Base-by-base conservation (phyloP, 2,329 filamentous ascomycete genomes). In the Cercospora citrullina region DNA sequence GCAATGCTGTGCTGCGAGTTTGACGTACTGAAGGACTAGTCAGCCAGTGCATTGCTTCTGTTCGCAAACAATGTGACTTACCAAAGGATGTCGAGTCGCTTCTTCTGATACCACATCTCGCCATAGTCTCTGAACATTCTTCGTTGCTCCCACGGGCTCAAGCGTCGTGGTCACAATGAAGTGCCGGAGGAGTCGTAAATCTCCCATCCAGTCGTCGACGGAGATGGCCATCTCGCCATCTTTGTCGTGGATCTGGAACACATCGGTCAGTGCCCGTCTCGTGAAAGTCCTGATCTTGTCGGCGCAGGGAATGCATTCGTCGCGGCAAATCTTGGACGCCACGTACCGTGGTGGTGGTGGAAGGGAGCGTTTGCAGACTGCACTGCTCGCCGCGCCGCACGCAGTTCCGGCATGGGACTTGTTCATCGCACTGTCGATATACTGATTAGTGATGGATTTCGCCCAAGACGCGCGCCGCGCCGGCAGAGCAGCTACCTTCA, bases 191-290 rank as follows among this genome's bases (percentile, higher is more conserved):
- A 69, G 45, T 21, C 57, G 55, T 12, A 69, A 51, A 23, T 69
- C 68, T 39, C 67, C 65, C 68, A 69, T 66, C 68, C 68, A 69
- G 36, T 69, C 68, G 58, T 67, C 55, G 8, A 62, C 53, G 6
- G 21, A 48, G 18, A 60, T 48, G 14, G 21, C 31, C 9, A 16
- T 23, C 5, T 45, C 45, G 45, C 12, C 18, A 9, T 53, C 57
- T 10, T 21, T 23, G 21, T 63, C 16, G 39, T 59, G 18, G 23
- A 33, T 23, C 21, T 51, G 36, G 4, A 12, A 36, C 3, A 14
- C 33, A 36, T 36, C 33, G 33, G 16, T 36, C 33, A 36, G 33
- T 5, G 33, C 33, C 33, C 33, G 14, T 12, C 12, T 36, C 16
- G 33, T 36, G 4, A 5, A 36, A 36, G 12, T 36, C 33, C 16